phyloP scores from a whole-genome alignment of 139 green algal species.

The Chlorella sp. region DNA sequence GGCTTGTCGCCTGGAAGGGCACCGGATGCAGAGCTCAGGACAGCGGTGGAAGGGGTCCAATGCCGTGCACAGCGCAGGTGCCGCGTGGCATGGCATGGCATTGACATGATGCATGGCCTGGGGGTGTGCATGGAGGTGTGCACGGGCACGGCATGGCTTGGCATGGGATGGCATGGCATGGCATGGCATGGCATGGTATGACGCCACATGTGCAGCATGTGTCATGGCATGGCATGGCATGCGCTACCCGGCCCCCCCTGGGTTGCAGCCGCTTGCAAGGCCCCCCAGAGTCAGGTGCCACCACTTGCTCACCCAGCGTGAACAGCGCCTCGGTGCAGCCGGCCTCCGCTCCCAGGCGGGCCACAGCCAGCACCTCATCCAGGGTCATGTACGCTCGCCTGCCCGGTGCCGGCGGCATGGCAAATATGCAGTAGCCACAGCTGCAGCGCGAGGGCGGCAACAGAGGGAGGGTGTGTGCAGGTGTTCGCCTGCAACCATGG shows the following conservation, averaged over 20 bases:
- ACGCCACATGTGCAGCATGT: too few relatives aligned
- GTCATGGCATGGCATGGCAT: too few relatives aligned
- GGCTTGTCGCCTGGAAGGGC: slow-evolving; percentile 81
- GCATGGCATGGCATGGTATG: too few relatives aligned
- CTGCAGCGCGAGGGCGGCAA: not conserved
- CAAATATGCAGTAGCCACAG: slow-evolving; percentile 92
- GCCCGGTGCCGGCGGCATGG: slow-evolving; percentile 51
- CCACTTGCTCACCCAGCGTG: slow-evolving; percentile 72
- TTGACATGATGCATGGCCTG: too few relatives aligned
- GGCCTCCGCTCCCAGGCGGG: slow-evolving; percentile 56
- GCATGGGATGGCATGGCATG: too few relatives aligned
- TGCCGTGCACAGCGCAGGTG: too few relatives aligned
- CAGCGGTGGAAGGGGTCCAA: not conserved
- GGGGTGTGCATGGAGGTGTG: too few relatives aligned
- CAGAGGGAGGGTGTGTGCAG: not conserved
- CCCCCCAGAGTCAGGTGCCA: too few relatives aligned
- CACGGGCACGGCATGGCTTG: too few relatives aligned
- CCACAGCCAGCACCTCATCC: slow-evolving; percentile 79
- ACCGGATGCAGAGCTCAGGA: not conserved
- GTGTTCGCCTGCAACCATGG: not conserved
- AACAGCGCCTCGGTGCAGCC: slow-evolving; percentile 91
- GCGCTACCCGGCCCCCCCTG: too few relatives aligned
- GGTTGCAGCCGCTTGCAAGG: too few relatives aligned
- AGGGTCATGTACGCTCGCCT: slow-evolving; percentile 80
- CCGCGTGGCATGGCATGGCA: too few relatives aligned